Percentiles rank a stretch among this genome's conserved stretches.
phyloP scores from a whole-genome alignment of 2,329 filamentous ascomycete species.

The Xylariaceae sp. region DNA sequence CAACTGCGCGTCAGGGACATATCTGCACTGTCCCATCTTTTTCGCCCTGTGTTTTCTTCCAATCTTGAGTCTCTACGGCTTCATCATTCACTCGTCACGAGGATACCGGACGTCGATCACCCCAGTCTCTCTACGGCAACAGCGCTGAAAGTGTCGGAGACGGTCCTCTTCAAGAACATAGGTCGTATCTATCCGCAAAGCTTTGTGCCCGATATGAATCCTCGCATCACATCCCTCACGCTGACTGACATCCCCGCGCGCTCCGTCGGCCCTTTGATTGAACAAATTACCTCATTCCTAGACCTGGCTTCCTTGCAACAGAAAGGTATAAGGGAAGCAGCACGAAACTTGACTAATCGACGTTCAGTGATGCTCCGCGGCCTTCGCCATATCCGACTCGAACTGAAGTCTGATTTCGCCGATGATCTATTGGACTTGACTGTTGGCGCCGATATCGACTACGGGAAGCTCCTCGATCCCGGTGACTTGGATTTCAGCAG shows the following conservation, averaged over 20 bases:
- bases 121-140: constrained; percentile 35
- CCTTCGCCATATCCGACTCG: constrained; percentile 49
- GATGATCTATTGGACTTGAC: constrained; percentile 33
- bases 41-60: constrained; percentile 49
- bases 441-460: constrained; percentile 35
- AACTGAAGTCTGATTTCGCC: constrained; percentile 45
- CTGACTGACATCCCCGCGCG: constrained; percentile 51
- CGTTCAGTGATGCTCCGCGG: constrained; percentile 44
- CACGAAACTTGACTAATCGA: constrained; percentile 27
- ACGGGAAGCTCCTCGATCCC: constrained; percentile 39
- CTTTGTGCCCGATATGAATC: constrained; percentile 53
- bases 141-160: constrained; percentile 42
- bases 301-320: constrained; percentile 46
- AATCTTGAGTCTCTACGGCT: constrained; percentile 49
- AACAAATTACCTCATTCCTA: constrained; percentile 45
- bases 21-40: constrained; percentile 41
- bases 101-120: constrained; percentile 42
- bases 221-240: constrained; percentile 47
- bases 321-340: constrained; percentile 35
- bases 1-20: constrained; percentile 38
- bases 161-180: constrained; percentile 38
- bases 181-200: constrained; percentile 43
- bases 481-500: constrained; percentile 35
- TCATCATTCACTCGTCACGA: constrained; percentile 57
- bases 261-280: constrained; percentile 46